Conservation (phyloP, 2,329 filamentous ascomycete genomes). For the Phoma herbarum region DNA sequence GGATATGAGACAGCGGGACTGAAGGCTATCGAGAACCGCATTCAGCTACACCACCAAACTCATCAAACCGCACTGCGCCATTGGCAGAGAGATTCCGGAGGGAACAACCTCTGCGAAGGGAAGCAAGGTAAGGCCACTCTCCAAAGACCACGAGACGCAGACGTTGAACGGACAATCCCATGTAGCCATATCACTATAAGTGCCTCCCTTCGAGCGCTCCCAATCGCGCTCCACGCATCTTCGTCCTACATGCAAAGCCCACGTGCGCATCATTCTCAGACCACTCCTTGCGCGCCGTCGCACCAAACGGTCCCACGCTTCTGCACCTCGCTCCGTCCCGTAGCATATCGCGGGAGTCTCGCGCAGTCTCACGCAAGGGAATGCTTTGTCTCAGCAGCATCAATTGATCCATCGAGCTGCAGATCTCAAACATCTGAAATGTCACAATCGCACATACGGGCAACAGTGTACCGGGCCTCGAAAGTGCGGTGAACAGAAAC, state of each 20-base stretch:
- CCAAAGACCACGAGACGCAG: neutral
- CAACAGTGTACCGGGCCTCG: neutral
- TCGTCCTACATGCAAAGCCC: neutral
- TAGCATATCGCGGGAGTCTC: neutral
- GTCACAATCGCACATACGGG: neutral
- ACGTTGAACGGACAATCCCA: neutral
- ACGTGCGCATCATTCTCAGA: conserved; percentile 2
- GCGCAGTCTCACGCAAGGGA: neutral
- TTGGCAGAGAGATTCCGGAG: neutral
- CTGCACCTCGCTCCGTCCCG: neutral
- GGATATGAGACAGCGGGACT: conserved; percentile 37
- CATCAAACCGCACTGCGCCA: neutral
- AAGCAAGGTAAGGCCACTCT: conserved; percentile 7
- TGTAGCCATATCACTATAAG: neutral
- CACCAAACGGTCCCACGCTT: conserved; percentile 12
- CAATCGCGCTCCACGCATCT: neutral
- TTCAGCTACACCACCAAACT: neutral
- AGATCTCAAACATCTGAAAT: neutral
- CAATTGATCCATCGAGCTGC: neutral
- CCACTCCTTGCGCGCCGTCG: conserved; percentile 2
- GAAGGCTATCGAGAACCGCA: neutral
- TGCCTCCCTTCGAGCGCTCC: neutral
- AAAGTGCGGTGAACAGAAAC: neutral
- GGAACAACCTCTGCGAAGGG: neutral
- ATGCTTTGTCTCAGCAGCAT: neutral